These are phyloP conservation scores for Lyophyllum shimeji DNA, from an alignment of 768 basidiomycete genomes.

Conservation along the genomic window DNA sequence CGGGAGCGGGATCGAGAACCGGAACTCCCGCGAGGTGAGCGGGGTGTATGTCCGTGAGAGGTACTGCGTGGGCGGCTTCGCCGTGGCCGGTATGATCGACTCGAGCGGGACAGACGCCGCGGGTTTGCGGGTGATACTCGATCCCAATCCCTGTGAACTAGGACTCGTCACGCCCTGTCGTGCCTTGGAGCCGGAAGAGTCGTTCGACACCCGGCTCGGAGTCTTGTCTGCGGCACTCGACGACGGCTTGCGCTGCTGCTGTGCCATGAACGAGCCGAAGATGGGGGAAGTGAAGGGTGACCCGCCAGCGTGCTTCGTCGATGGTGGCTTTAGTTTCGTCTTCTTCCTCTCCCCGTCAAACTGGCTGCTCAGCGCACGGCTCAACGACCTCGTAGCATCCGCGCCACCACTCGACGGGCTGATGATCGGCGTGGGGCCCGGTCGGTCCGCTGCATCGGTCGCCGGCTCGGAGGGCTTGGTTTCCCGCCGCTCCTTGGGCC, in stretches of 20 bases:
- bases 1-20: slow-evolving; percentile 62
- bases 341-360: slow-evolving; percentile 30
- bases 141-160: slow-evolving; percentile 10
- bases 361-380: slow-evolving; percentile 42
- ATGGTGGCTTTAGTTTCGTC: slow-evolving; percentile 32
- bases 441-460: slow-evolving; percentile 24
- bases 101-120: slow-evolving; percentile 66
- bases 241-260: slow-evolving; percentile 45
- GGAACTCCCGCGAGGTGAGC: slow-evolving; percentile 72
- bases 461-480: slow-evolving; percentile 17
- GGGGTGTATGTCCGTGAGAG: slow-evolving; percentile 74
- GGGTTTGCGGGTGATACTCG: slow-evolving; percentile 24
- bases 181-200: slow-evolving; percentile 26
- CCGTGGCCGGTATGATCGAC: slow-evolving; percentile 76
- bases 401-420: slow-evolving; percentile 38
- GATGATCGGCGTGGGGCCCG: slow-evolving; percentile 42
- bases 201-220: slow-evolving; percentile 7
- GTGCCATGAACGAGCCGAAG: slow-evolving; percentile 58
- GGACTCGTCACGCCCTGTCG: slow-evolving; percentile 25
- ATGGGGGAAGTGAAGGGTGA: slow-evolving; percentile 54
- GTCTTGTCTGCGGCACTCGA: slow-evolving; percentile 19
- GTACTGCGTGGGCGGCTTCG: slow-evolving; percentile 85
- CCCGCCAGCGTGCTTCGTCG: slow-evolving; percentile 32
- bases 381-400: slow-evolving; percentile 47
- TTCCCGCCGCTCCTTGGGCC: slow-evolving; percentile 49